These are phyloP conservation scores for Lepidium aucheri DNA, from an alignment of 345 rosid genomes.

Conservation along the genomic window DNA sequence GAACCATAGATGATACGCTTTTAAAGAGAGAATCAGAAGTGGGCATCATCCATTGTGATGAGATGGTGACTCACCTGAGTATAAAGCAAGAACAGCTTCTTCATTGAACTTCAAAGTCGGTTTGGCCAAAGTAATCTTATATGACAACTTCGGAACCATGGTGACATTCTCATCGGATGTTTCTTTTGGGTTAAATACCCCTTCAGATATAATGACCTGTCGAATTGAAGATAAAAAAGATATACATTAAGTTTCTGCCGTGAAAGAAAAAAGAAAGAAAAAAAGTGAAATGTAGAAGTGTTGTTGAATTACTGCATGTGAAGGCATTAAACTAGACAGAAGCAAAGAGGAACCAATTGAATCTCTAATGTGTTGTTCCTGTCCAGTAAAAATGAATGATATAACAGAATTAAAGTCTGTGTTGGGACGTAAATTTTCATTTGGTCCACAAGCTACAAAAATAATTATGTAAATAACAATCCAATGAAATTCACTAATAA, in stretches of 20 bases:
- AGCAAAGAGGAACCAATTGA: slow-evolving; percentile 83
- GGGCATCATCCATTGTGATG: not conserved
- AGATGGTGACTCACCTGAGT: slow-evolving; percentile 38
- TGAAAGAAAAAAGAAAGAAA: not conserved
- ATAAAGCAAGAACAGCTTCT: slow-evolving; percentile 46
- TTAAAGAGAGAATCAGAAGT: not conserved
- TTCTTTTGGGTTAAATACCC: not conserved
- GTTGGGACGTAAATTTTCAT: no score
- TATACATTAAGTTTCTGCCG: not conserved
- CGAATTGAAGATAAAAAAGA: not conserved
- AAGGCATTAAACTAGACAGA: slow-evolving; percentile 47
- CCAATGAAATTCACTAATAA: not conserved
- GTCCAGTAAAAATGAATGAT: not conserved
- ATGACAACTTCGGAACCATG: slow-evolving; percentile 40
- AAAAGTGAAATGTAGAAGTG: not conserved
- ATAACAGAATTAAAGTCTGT: no score
- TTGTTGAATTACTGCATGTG: slow-evolving; percentile 49
- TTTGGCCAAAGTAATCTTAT: slow-evolving; percentile 53
- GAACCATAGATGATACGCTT: slow-evolving; percentile 3
- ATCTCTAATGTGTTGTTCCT: slow-evolving; percentile 71
- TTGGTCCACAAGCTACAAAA: no score
- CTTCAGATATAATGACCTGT: slow-evolving; percentile 52
- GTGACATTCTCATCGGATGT: slow-evolving; percentile 45
- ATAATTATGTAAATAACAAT: not conserved
- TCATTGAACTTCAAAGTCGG: slow-evolving; percentile 47